Evolutionary conservation across 1,284 basidiomycete species (phyloP).

Genomic region (Ustilago nuda): DNA sequence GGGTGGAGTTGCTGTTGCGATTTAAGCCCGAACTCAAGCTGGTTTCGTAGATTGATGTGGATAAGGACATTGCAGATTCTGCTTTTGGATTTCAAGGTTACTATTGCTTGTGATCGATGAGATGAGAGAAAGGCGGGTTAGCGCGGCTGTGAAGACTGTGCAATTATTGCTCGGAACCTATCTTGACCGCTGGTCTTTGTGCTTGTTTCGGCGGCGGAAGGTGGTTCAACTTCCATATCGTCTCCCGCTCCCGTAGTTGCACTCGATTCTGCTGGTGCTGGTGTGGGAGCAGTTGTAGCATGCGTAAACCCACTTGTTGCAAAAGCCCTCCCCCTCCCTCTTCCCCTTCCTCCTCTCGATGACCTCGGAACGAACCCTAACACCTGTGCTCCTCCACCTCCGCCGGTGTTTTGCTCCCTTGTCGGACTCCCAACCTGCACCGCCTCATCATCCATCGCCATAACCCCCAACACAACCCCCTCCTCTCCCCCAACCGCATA

Average conservation of each 20-base stretch:
- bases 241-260: not conserved
- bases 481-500: constrained; percentile 13
- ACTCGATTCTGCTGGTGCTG: not conserved
- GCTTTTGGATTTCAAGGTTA: too few relatives aligned
- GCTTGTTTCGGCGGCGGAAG: not conserved
- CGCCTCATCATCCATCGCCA: constrained; percentile 10
- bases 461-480: constrained; percentile 8
- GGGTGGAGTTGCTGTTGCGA: constrained; percentile 56
- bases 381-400: constrained; percentile 1
- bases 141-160: constrained; percentile 1
- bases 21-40: constrained; percentile 20
- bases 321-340: constrained; percentile 38
- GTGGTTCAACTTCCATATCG: constrained; percentile 39
- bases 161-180: constrained; percentile 51
- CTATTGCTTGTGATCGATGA: too few relatives aligned
- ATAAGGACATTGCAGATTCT: too few relatives aligned
- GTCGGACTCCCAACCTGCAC: constrained; percentile 1
- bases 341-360: constrained; percentile 23
- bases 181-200: constrained; percentile 46
- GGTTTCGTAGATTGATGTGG: not conserved
- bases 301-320: constrained; percentile 20
- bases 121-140: not conserved
- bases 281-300: not conserved
- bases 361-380: constrained; percentile 33
- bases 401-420: not conserved